phyloP scores from a whole-genome alignment of 805 yeast genomes.

The Cyberlindnera maclurae region DNA sequence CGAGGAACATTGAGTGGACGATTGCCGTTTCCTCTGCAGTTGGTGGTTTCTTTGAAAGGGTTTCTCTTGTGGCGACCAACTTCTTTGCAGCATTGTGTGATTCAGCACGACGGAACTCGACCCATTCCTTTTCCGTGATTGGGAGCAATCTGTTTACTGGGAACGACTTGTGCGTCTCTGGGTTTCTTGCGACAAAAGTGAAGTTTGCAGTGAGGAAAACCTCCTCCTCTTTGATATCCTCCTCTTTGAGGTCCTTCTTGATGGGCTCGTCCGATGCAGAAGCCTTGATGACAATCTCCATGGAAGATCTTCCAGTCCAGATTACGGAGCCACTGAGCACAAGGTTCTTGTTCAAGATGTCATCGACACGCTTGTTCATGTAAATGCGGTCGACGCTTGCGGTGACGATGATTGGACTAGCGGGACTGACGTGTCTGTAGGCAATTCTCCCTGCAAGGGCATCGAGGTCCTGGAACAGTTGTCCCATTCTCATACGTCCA shows the following conservation, averaged over 20 bases:
- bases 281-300: conserved; percentile 92
- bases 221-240: conserved; percentile 52
- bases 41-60: conserved; percentile 59
- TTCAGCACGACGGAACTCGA: conserved; percentile 83
- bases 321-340: conserved; percentile 86
- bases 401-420: conserved; percentile 92
- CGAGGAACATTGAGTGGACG: conserved; percentile 72
- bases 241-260: conserved; percentile 48
- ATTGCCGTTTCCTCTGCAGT: conserved; percentile 67
- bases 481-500: conserved; percentile 90
- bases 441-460: conserved; percentile 93
- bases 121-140: conserved; percentile 66
- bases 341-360: conserved; percentile 66
- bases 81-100: conserved; percentile 84
- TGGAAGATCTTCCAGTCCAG: conserved; percentile 92
- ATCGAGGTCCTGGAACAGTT: conserved; percentile 88
- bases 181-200: conserved; percentile 94
- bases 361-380: conserved; percentile 78
- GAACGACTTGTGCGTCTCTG: conserved; percentile 83
- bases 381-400: conserved; percentile 91
- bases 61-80: conserved; percentile 58
- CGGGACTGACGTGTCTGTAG: conserved; percentile 88
- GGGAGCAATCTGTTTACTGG: conserved; percentile 81
- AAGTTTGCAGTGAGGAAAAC: conserved; percentile 84
- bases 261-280: conserved; percentile 57